These are phyloP conservation scores for Ophioceras dolichostomum DNA, from an alignment of 2,329 filamentous ascomycete genomes.

Conservation along the genomic window DNA sequence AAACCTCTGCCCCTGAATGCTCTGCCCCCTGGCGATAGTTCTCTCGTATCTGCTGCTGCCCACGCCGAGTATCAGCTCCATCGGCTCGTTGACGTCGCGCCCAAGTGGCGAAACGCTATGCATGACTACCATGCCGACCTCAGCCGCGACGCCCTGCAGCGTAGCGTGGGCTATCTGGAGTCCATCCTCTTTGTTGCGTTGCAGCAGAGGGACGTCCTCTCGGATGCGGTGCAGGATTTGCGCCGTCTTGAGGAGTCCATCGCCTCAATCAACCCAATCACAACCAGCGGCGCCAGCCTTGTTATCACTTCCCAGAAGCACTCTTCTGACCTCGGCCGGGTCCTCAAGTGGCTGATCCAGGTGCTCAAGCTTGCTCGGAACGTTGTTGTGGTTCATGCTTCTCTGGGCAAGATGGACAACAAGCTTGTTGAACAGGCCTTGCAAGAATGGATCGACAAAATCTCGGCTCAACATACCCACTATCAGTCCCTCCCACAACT, in stretches of 20 bases:
- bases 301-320: slow-evolving; percentile 1
- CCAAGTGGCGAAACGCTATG: slow-evolving; percentile 51
- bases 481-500: slow-evolving; percentile 31
- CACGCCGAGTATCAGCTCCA: slow-evolving; percentile 64
- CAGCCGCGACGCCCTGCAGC: slow-evolving; percentile 63
- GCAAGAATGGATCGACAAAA: slow-evolving; percentile 32
- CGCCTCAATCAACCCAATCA: too few species aligned
- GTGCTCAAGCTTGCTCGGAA: slow-evolving; percentile 52
- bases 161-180: slow-evolving; percentile 78
- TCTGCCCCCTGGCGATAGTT: neutral
- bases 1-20: slow-evolving; percentile 20
- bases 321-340: slow-evolving; percentile 13
- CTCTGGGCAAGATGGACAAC: slow-evolving; percentile 44
- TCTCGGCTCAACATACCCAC: slow-evolving; percentile 28
- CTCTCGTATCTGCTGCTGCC: too few species aligned
- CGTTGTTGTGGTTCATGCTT: slow-evolving; percentile 54
- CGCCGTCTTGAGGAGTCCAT: too few species aligned
- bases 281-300: neutral
- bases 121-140: slow-evolving; percentile 76
- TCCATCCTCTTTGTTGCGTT: slow-evolving; percentile 61
- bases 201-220: slow-evolving; percentile 42
- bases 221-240: slow-evolving; percentile 7
- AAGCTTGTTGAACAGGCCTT: slow-evolving; percentile 30
- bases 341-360: slow-evolving; percentile 50
- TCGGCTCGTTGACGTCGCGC: slow-evolving; percentile 62